These are phyloP conservation scores for Colletotrichum kahawae DNA, from an alignment of 2,329 filamentous ascomycete genomes.

Conservation along the genomic window DNA sequence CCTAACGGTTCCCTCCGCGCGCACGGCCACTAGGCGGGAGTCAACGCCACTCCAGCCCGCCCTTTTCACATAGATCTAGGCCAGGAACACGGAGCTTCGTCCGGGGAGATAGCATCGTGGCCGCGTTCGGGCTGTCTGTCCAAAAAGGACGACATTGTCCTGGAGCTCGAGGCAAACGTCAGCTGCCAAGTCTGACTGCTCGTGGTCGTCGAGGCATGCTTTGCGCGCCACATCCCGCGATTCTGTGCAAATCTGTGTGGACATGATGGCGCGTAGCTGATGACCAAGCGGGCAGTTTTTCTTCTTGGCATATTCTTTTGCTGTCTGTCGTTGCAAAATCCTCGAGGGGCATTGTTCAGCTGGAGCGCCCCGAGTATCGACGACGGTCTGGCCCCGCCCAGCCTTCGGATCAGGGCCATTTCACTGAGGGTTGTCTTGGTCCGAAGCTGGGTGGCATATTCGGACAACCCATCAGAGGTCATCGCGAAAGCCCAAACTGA, in stretches of 20 bases:
- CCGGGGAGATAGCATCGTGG: background rate
- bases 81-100: constrained; percentile 17
- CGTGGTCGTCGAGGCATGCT: constrained; percentile 31
- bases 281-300: constrained; percentile 26
- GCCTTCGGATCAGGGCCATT: constrained; percentile 29
- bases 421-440: constrained; percentile 6
- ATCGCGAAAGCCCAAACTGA: background rate
- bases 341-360: constrained; percentile 21
- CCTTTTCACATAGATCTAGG: constrained; percentile 29
- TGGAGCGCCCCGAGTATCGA: constrained; percentile 30
- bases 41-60: constrained; percentile 33
- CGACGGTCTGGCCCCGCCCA: constrained; percentile 21
- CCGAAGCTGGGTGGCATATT: background rate
- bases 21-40: constrained; percentile 29
- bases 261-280: constrained; percentile 24
- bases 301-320: constrained; percentile 5
- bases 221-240: constrained; percentile 28
- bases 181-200: background rate
- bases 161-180: constrained; percentile 30
- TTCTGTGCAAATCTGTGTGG: constrained; percentile 28
- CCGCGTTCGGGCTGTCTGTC: background rate
- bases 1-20: constrained; percentile 16
- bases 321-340: background rate
- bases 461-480: background rate
- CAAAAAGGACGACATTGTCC: constrained; percentile 27